These are phyloP conservation scores for Quercus alba DNA, from an alignment of 306 rosid genomes.

Conservation along the genomic window DNA sequence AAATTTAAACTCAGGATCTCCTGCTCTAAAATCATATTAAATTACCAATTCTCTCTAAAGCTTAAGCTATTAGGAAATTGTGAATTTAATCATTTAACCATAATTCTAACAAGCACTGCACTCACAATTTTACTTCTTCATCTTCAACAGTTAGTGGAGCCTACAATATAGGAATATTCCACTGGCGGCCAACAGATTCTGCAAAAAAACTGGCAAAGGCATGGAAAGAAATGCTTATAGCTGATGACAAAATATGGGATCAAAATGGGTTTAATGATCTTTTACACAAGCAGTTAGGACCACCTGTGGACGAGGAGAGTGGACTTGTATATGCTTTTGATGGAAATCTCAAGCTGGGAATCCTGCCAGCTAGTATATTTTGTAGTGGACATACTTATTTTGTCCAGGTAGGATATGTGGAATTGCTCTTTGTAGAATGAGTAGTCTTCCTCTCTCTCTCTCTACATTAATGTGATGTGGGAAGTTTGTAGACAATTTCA, in stretches of 20 bases:
- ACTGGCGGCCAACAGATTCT: conserved; percentile 88
- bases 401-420: conserved; percentile 65
- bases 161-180: conserved; percentile 92
- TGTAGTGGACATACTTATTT: conserved; percentile 98
- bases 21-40: no score
- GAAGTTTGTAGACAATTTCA: no score
- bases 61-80: no score
- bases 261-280: conserved; percentile 87
- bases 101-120: background rate
- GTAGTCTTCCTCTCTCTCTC: background rate
- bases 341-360: conserved; percentile 87
- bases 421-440: conserved; percentile 6
- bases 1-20: no score
- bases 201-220: conserved; percentile 82
- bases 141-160: conserved; percentile 65
- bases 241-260: conserved; percentile 89
- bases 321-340: conserved; percentile 88
- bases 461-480: background rate
- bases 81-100: no score
- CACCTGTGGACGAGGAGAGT: conserved; percentile 62
- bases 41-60: no score
- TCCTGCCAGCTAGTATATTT: conserved; percentile 86
- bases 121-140: conserved; percentile 14
- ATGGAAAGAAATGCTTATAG: conserved; percentile 78
- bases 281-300: conserved; percentile 70